A percentile compares a stretch with the other conserved stretches of the same genome.
Evolutionary conservation across 371 early-diverging fungal species (phyloP).

Genomic region (Mucor indicus): DNA sequence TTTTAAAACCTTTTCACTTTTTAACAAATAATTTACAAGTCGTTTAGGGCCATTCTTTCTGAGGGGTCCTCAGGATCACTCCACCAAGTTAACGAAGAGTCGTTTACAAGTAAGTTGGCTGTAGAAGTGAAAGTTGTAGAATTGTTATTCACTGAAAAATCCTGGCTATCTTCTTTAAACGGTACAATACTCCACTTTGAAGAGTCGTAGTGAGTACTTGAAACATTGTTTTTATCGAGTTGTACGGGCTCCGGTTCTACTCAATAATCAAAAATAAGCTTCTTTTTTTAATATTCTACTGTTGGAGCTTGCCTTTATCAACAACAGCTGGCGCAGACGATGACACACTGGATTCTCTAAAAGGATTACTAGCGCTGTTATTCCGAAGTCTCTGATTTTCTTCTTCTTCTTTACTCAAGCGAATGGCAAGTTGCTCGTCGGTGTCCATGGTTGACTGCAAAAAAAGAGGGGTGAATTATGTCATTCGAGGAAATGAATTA

Average conservation of each 20-base stretch:
- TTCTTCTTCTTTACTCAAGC: constrained; percentile 7
- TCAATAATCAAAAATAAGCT: too few relatives aligned
- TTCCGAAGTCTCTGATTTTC: background rate
- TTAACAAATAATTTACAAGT: constrained; percentile 24
- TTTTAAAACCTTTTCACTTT: too few relatives aligned
- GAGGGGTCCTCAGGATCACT: constrained; percentile 38
- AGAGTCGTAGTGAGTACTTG: constrained; percentile 5
- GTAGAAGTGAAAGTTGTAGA: background rate
- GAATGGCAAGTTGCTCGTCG: constrained; percentile 4
- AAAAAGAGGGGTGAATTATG: background rate
- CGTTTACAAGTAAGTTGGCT: background rate
- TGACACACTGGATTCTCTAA: too few relatives aligned
- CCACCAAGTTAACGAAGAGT: constrained; percentile 41
- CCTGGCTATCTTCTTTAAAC: background rate
- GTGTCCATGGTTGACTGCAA: background rate
- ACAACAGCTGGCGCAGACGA: too few relatives aligned
- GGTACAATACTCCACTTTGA: constrained; percentile 36
- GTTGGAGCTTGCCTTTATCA: too few relatives aligned
- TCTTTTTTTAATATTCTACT: too few relatives aligned
- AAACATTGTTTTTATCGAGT: background rate
- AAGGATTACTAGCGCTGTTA: background rate
- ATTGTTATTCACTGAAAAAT: background rate
- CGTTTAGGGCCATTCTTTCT: constrained; percentile 16
- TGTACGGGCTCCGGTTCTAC: background rate
- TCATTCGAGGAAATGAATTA: background rate